Percentiles rank a stretch among this genome's conserved stretches.
These are phyloP conservation scores for Beauveria medogensis DNA, from an alignment of 2,329 filamentous ascomycete genomes.

Conservation along the genomic window DNA sequence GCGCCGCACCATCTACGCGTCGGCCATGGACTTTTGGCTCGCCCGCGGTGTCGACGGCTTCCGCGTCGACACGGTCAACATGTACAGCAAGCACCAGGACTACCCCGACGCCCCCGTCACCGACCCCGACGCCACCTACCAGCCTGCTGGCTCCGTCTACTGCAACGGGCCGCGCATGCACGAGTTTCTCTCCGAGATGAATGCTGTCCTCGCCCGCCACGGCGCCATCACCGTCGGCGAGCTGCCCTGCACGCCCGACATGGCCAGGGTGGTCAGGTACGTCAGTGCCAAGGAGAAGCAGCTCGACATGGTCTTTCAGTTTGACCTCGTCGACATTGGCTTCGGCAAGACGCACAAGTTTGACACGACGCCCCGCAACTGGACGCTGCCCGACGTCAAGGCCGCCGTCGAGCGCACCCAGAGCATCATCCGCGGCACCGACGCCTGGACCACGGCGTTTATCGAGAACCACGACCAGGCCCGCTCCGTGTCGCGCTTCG, in stretches of 20 bases:
- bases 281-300: conserved; percentile 50
- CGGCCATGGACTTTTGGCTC: conserved; percentile 72
- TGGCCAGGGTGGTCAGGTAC: conserved; percentile 48
- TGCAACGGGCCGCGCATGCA: conserved; percentile 63
- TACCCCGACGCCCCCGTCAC: conserved; percentile 51
- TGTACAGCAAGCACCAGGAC: conserved; percentile 56
- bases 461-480: conserved; percentile 60
- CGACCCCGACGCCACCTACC: conserved; percentile 36
- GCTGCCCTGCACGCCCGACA: conserved; percentile 54
- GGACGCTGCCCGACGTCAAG: conserved; percentile 41
- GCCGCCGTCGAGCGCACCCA: conserved; percentile 41
- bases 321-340: conserved; percentile 55
- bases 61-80: conserved; percentile 67
- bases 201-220: conserved; percentile 50
- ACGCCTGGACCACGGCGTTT: conserved; percentile 57
- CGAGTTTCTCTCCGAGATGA: conserved; percentile 61
- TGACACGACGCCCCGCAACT: conserved; percentile 38
- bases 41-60: conserved; percentile 65
- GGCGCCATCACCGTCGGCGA: conserved; percentile 65
- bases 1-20: conserved; percentile 60
- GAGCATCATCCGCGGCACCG: conserved; percentile 41
- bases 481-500: conserved; percentile 48
- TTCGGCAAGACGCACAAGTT: conserved; percentile 43
- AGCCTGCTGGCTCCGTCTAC: conserved; percentile 49
- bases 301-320: conserved; percentile 64